Percentiles rank a stretch among this genome's conserved stretches.
Conservation (phyloP, 768 basidiomycete species). For the Tylopilus plumbeoviolaceoides region DNA sequence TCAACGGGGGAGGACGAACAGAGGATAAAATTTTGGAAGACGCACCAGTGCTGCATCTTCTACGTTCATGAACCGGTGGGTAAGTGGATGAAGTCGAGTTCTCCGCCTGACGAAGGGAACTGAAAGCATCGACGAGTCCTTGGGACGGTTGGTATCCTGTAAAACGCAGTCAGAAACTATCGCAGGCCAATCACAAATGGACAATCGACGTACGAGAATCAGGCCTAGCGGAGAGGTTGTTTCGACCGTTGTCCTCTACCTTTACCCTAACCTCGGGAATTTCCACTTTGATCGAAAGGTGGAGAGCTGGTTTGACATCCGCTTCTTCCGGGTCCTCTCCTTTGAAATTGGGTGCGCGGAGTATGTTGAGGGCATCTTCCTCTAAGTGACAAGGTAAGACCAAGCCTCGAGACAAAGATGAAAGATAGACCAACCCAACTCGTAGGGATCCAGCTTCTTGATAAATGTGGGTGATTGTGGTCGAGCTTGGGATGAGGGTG, state of each 20-base stretch:
- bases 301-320: background rate
- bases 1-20: background rate
- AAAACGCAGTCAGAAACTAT: background rate
- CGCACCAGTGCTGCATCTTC: background rate
- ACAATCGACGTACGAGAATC: background rate
- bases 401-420: background rate
- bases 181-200: background rate
- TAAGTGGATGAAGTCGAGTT: background rate
- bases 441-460: constrained; percentile 30
- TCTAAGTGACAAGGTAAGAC: constrained; percentile 8
- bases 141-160: constrained; percentile 14
- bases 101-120: background rate
- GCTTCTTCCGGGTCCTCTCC: constrained; percentile 2
- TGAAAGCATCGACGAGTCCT: constrained; percentile 13
- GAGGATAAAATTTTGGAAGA: background rate
- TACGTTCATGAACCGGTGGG: background rate
- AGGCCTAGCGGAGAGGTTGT: background rate
- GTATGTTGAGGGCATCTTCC: constrained; percentile 18
- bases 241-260: background rate
- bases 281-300: constrained; percentile 8
- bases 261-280: background rate
- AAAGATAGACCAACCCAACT: constrained; percentile 14
- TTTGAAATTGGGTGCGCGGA: constrained; percentile 6
- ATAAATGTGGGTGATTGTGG: constrained; percentile 14
- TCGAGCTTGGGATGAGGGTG: background rate